Conservation (phyloP, 2,329 filamentous ascomycete species). For the Ceratocystiopsis sp. region DNA sequence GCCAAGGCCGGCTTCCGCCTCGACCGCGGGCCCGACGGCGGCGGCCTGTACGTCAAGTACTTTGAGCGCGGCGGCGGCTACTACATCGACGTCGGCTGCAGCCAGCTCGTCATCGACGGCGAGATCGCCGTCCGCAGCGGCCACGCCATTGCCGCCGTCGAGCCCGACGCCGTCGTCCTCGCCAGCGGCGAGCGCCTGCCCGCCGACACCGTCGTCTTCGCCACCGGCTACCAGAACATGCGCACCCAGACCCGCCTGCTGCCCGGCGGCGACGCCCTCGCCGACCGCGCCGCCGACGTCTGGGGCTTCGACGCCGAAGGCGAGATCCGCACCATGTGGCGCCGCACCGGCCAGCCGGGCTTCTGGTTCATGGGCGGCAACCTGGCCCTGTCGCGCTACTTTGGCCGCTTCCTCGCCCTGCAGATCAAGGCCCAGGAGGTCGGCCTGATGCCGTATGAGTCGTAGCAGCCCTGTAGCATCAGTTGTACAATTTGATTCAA, state of each 20-base stretch:
- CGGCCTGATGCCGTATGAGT: slow-evolving; percentile 6
- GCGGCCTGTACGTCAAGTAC: slow-evolving; percentile 41
- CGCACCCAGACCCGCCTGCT: slow-evolving; percentile 39
- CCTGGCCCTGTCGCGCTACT: slow-evolving; percentile 42
- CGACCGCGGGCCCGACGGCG: slow-evolving; percentile 35
- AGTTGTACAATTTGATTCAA: too few relatives aligned
- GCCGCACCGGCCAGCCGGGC: slow-evolving; percentile 40
- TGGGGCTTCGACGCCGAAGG: slow-evolving; percentile 43
- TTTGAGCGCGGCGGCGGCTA: slow-evolving; percentile 43
- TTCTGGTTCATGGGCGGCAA: slow-evolving; percentile 53
- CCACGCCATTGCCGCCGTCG: slow-evolving; percentile 30
- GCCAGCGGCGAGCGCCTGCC: slow-evolving; percentile 31
- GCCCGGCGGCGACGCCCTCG: slow-evolving; percentile 40
- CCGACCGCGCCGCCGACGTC: slow-evolving; percentile 37
- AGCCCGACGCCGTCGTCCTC: slow-evolving; percentile 22
- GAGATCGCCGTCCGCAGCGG: slow-evolving; percentile 37
- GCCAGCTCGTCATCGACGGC: slow-evolving; percentile 35
- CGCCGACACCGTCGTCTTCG: slow-evolving; percentile 39
- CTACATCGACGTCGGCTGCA: slow-evolving; percentile 39
- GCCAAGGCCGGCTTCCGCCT: slow-evolving; percentile 38
- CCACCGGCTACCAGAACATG: slow-evolving; percentile 49
- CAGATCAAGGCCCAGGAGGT: slow-evolving; percentile 29
- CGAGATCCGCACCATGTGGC: slow-evolving; percentile 40
- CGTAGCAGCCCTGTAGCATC: too few relatives aligned
- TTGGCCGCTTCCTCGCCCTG: slow-evolving; percentile 33